These are phyloP conservation scores for Xylariaceae sp. DNA, from an alignment of 2,329 filamentous ascomycete genomes.

Conservation along the genomic window DNA sequence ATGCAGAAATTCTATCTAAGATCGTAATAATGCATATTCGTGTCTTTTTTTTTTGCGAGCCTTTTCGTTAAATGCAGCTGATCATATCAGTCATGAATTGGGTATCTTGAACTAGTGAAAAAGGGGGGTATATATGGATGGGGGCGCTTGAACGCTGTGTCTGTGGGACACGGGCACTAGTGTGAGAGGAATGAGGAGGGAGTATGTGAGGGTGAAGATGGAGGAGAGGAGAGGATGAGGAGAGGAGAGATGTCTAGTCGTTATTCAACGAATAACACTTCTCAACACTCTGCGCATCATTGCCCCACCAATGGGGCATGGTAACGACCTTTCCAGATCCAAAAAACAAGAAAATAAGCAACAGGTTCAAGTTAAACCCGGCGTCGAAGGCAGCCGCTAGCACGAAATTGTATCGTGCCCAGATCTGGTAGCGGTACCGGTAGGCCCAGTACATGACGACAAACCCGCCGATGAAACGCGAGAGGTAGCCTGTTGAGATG, in stretches of 20 bases:
- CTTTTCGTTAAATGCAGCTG: no score
- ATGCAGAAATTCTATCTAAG: no score
- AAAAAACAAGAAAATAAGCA: constrained; percentile 57
- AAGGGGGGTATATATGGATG: not conserved
- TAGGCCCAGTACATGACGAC: constrained; percentile 57
- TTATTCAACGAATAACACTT: constrained; percentile 49
- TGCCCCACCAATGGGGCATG: constrained; percentile 63
- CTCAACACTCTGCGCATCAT: constrained; percentile 50
- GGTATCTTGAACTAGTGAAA: no score
- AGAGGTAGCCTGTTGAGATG: constrained; percentile 54
- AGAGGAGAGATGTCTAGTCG: not conserved
- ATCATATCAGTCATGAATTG: no score
- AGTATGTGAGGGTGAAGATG: no score
- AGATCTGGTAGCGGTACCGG: constrained; percentile 49
- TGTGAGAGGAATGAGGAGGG: no score
- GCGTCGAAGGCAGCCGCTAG: constrained; percentile 57
- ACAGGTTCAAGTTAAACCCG: constrained; percentile 56
- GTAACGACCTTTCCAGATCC: constrained; percentile 49
- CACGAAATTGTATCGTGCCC: constrained; percentile 57
- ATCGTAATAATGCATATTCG: no score
- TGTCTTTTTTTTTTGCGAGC: no score
- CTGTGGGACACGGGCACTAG: no score
- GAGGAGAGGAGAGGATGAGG: no score
- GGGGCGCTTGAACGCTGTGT: not conserved
- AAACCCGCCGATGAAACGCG: constrained; percentile 53